phyloP scores from a whole-genome alignment of 331 rosid species.

The Pyracantha coccinea region DNA sequence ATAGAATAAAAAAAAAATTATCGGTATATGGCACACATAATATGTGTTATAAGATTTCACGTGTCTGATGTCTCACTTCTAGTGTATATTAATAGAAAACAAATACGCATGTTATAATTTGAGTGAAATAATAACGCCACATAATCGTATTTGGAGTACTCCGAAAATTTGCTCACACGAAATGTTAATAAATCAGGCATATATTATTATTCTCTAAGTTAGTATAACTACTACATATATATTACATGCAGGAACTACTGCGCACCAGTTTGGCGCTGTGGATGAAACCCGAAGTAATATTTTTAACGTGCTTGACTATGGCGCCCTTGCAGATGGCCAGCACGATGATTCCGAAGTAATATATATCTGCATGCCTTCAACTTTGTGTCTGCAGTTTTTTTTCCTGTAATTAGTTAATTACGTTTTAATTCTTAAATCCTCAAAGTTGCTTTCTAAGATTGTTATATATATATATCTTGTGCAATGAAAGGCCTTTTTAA shows the following conservation, averaged over 20 bases:
- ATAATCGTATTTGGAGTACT: no score
- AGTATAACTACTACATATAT: no score
- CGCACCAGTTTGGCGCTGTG: background rate
- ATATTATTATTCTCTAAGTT: no score
- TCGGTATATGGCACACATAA: no score
- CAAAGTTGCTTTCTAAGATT: background rate
- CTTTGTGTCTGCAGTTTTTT: background rate
- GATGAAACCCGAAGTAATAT: background rate
- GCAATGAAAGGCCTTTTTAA: constrained; percentile 8
- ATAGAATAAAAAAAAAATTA: no score
- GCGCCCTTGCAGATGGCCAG: constrained; percentile 32
- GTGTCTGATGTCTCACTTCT: no score
- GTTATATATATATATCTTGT: background rate
- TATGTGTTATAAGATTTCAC: no score
- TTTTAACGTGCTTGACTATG: constrained; percentile 23
- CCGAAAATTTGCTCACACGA: no score
- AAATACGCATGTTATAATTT: no score
- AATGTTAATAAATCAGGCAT: background rate
- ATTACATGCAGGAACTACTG: background rate
- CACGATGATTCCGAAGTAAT: constrained; percentile 27
- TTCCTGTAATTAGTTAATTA: background rate
- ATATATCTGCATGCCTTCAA: background rate
- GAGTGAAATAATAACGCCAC: no score
- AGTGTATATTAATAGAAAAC: no score
- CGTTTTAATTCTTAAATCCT: background rate